Evolutionary conservation across 1,284 basidiomycete genomes (phyloP).

Genomic region (Cerioporus squamosus): DNA sequence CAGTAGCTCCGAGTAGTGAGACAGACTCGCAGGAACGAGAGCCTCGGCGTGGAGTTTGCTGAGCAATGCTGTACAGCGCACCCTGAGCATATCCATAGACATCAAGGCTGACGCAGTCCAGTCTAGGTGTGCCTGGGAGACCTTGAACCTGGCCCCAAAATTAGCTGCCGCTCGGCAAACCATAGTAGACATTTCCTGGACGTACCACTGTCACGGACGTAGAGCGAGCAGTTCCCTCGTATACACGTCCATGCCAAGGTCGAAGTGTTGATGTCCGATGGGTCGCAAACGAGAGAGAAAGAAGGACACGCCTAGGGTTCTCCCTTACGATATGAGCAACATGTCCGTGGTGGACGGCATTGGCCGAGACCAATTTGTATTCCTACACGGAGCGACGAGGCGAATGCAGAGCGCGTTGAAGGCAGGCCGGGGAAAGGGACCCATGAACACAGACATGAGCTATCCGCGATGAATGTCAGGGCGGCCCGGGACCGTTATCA

Average conservation of each 20-base stretch:
- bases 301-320: background rate
- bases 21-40: too few species aligned
- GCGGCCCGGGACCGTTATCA: conserved; percentile 2
- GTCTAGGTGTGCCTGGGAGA: background rate
- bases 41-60: too few species aligned
- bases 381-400: background rate
- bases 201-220: background rate
- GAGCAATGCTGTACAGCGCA: background rate
- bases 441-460: background rate
- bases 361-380: background rate
- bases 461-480: background rate
- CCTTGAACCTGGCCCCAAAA: background rate
- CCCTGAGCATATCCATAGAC: background rate
- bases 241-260: background rate
- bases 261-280: background rate
- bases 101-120: background rate
- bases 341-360: background rate
- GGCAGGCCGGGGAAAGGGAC: background rate
- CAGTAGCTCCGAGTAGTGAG: too few species aligned
- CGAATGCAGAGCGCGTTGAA: background rate
- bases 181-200: background rate
- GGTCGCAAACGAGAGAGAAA: background rate
- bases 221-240: background rate
- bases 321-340: background rate
- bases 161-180: background rate